Evolutionary conservation across 345 rosid genomes (phyloP), one percentile per base, ranked within the genome.

Genomic region (Hibiscus trionum): DNA sequence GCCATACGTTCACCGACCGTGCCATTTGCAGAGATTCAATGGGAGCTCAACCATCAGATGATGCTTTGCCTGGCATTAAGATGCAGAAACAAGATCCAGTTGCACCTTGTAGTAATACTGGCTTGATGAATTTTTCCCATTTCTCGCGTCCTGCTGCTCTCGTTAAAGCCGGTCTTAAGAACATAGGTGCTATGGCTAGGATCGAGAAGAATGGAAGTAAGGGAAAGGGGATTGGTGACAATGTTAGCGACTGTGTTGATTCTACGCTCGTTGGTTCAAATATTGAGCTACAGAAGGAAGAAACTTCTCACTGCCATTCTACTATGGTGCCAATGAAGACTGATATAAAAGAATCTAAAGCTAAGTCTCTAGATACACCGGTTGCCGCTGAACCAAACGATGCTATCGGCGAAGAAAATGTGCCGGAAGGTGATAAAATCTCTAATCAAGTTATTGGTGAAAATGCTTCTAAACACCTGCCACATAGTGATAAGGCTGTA

Each of bases 101-200:
- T 16, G n/a, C 61, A 7, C 26, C 84, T 47, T 59, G 39, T 78
- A 81, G 73, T 76, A 84, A 73, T 74, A 64, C 88, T 61, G 72
- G 77, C 75, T 57, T 83, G 67, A 75, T 82, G 74, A 91, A 87
- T 75, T 87, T 87, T 76, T 82, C 91, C 19, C 87, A 88, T 76
- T 89, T 91, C 77, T 76, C 83, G 10, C 83, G 86, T 42, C 91
- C 97, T 76, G 85, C 82, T 57, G 68, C 84, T 74, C 72, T 81
- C 70, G 78, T 75, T 12, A 89, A 82, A 81, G 80, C 84, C 62
- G 80, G 78, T 76, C 77, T 73, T 70, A 77, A 81, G 72, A 79
- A 69, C 63, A 64, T 70, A n/a, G 71, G 83, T 47, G 60, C 42
- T 9, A 73, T 58, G 19, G 72, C 80, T 71, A 60, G 69, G 70